Conservation (phyloP, 371 early-diverging fungal genomes). For the Lichtheimia ramosa region DNA sequence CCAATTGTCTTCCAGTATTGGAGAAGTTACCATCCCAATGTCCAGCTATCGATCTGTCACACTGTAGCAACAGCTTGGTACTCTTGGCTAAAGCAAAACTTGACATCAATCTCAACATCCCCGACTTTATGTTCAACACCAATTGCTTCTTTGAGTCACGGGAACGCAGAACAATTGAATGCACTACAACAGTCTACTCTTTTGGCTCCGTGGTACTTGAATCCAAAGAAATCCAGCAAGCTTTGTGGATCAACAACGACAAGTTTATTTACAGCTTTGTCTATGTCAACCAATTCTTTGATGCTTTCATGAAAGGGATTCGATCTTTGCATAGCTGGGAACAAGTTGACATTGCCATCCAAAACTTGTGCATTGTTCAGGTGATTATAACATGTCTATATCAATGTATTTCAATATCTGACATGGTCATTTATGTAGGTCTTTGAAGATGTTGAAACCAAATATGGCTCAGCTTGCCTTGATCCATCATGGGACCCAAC, state of each 20-base stretch:
- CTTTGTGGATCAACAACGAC: slow-evolving; percentile 38
- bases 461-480: slow-evolving; percentile 1
- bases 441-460: slow-evolving; percentile 50
- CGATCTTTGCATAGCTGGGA: slow-evolving; percentile 43
- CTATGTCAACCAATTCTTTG: slow-evolving; percentile 59
- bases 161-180: slow-evolving; percentile 52
- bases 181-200: slow-evolving; percentile 62
- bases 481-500: neutral
- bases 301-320: slow-evolving; percentile 54
- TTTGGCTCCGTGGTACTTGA: slow-evolving; percentile 63
- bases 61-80: slow-evolving; percentile 8
- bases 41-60: slow-evolving; percentile 16
- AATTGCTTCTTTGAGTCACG: slow-evolving; percentile 51
- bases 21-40: slow-evolving; percentile 34
- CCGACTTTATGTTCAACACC: slow-evolving; percentile 40
- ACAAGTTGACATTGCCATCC: slow-evolving; percentile 51
- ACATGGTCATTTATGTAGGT: neutral
- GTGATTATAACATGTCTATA: slow-evolving; percentile 1
- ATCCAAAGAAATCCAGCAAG: slow-evolving; percentile 56
- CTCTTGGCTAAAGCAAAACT: slow-evolving; percentile 23
- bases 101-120: slow-evolving; percentile 34
- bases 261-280: slow-evolving; percentile 54
- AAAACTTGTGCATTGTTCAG: slow-evolving; percentile 54
- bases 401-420: no score
- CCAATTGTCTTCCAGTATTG: slow-evolving; percentile 22